Evolutionary conservation across 2,329 filamentous ascomycete genomes (phyloP).

Genomic region (Trichoderma gracile): DNA sequence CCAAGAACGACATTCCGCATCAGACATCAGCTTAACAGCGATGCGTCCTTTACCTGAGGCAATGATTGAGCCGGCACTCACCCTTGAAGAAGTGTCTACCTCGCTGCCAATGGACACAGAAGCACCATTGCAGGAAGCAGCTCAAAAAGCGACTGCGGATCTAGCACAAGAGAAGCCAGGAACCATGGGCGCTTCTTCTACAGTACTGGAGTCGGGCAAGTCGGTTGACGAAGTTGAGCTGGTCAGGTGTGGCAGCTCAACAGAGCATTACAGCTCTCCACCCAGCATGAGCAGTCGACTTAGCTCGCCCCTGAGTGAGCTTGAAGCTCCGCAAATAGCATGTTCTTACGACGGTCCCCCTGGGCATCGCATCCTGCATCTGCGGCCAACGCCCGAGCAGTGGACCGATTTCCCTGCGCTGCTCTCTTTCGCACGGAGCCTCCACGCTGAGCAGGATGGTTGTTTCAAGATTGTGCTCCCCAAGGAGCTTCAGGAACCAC

Average conservation of each 20-base stretch:
- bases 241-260: conserved; percentile 1
- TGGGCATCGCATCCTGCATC: conserved; percentile 37
- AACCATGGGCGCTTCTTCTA: not conserved
- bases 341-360: conserved; percentile 38
- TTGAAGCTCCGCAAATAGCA: conserved; percentile 29
- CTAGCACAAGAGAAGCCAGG: not conserved
- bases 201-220: not conserved
- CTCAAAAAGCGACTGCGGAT: not conserved
- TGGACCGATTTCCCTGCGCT: conserved; percentile 43
- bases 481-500: conserved; percentile 34
- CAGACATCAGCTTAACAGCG: not conserved
- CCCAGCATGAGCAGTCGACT: conserved; percentile 21
- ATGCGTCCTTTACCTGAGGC: not conserved
- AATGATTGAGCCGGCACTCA: not conserved
- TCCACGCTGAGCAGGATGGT: conserved; percentile 38
- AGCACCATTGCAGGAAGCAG: not conserved
- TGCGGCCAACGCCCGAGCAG: conserved; percentile 40
- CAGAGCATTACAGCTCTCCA: conserved; percentile 9
- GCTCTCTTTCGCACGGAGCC: conserved; percentile 37
- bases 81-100: not conserved
- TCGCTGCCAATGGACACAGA: not conserved
- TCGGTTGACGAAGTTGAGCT: conserved; percentile 13
- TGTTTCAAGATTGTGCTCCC: conserved; percentile 45
- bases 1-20: not conserved
- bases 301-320: conserved; percentile 35